These are phyloP conservation scores for Henckelia pumila DNA, from an alignment of 257 asterid species.

Conservation along the genomic window DNA sequence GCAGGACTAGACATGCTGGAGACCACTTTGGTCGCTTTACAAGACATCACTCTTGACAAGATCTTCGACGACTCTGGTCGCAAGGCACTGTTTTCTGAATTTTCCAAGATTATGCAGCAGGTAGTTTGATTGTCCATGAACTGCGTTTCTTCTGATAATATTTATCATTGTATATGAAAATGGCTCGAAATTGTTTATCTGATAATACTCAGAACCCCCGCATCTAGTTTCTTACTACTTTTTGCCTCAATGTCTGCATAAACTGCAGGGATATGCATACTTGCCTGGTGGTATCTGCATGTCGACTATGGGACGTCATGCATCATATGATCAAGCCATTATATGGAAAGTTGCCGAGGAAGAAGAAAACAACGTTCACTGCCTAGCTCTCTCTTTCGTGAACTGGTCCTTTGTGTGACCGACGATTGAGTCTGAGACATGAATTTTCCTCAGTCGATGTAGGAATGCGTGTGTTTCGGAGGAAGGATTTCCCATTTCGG, in stretches of 20 bases:
- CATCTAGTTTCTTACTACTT: no score
- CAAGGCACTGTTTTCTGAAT: conserved; percentile 69
- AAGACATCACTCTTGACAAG: conserved; percentile 80
- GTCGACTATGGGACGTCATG: conserved; percentile 98
- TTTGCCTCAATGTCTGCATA: not conserved
- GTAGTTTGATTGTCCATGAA: conserved; percentile 33
- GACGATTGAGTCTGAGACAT: not conserved
- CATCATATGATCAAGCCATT: conserved; percentile 79
- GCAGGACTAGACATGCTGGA: conserved; percentile 96
- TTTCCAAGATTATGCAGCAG: conserved; percentile 91
- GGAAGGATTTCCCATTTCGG: not conserved
- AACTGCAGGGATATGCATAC: conserved; percentile 63
- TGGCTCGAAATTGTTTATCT: not conserved
- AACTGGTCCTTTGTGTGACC: conserved; percentile 88
- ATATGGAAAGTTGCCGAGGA: conserved; percentile 92
- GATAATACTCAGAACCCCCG: not conserved
- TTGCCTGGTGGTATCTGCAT: conserved; percentile 87
- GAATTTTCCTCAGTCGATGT: not conserved
- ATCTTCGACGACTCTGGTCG: conserved; percentile 82
- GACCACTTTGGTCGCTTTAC: conserved; percentile 85
- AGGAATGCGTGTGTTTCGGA: not conserved
- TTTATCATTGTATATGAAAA: not conserved
- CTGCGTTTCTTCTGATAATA: no score
- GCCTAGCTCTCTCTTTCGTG: conserved; percentile 85
- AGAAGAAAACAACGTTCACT: conserved; percentile 65